Conservation (phyloP, 176 grass and related monocot species). For the Alloteropsis semialata region DNA sequence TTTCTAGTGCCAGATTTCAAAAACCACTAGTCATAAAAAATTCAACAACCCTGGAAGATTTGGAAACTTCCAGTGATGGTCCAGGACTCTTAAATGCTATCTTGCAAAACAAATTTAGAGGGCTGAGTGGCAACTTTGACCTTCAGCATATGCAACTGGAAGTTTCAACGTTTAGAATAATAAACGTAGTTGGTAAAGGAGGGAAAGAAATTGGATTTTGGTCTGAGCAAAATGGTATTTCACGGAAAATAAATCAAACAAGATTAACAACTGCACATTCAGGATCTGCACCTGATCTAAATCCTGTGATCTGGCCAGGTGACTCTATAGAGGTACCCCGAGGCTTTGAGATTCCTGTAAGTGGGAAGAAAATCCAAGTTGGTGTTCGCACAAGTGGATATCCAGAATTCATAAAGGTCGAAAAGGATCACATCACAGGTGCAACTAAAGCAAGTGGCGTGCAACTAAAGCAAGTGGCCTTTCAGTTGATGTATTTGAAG, state of each 20-base stretch:
- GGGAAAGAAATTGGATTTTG: conserved; percentile 40
- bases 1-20: not conserved
- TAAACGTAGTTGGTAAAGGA: conserved; percentile 35
- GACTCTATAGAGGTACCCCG: not conserved
- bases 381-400: conserved; percentile 4
- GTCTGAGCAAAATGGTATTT: conserved; percentile 15
- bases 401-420: conserved; percentile 9
- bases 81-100: conserved; percentile 37
- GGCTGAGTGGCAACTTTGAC: conserved; percentile 45
- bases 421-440: conserved; percentile 7
- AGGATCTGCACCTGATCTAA: not conserved
- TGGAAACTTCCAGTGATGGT: conserved; percentile 29
- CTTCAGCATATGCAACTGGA: conserved; percentile 43
- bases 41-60: conserved; percentile 1
- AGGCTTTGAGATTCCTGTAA: conserved; percentile 24
- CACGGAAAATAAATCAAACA: not conserved
- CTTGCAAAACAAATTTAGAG: conserved; percentile 40
- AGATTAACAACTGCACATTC: not conserved
- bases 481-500: conserved; percentile 34
- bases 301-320: conserved; percentile 25
- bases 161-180: conserved; percentile 36
- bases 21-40: conserved; percentile 18
- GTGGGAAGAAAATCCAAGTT: conserved; percentile 29
- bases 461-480: not conserved
- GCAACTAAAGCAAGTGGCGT: not conserved